Conservation (phyloP, 805 yeast genomes). For the Saccharomyces paradoxus region DNA sequence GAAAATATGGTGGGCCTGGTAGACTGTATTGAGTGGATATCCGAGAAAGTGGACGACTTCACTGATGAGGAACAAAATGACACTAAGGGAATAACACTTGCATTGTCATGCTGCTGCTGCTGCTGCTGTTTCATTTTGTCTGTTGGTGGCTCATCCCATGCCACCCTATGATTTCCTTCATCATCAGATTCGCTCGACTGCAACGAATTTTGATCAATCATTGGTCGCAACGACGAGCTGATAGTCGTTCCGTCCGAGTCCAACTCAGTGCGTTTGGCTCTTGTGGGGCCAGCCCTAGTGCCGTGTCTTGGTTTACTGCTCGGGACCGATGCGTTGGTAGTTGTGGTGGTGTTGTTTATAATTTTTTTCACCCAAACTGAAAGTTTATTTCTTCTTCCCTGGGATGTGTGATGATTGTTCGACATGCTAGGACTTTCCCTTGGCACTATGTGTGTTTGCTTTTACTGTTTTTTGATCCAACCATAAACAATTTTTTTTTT, state of each 20-base stretch:
- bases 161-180: conserved; percentile 7
- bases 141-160: conserved; percentile 20
- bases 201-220: conserved; percentile 2
- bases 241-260: conserved; percentile 6
- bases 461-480: not conserved
- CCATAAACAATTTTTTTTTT: not conserved
- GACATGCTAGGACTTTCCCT: not conserved
- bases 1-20: conserved; percentile 32
- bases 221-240: conserved; percentile 13
- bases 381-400: conserved; percentile 23
- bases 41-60: conserved; percentile 33
- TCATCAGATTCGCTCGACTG: not conserved
- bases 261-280: not conserved
- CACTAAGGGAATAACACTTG: conserved; percentile 28
- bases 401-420: not conserved
- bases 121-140: not conserved
- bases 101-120: conserved; percentile 15
- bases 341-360: conserved; percentile 9
- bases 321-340: not conserved
- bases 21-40: conserved; percentile 29
- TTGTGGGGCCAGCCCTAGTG: not conserved
- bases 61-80: conserved; percentile 31
- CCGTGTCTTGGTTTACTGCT: not conserved
- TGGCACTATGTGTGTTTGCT: not conserved
- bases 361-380: conserved; percentile 29